Percentiles rank a stretch among this genome's conserved stretches.
Conservation (phyloP, 2,329 filamentous ascomycete species). For the Trichophyton mentagrophytes region DNA sequence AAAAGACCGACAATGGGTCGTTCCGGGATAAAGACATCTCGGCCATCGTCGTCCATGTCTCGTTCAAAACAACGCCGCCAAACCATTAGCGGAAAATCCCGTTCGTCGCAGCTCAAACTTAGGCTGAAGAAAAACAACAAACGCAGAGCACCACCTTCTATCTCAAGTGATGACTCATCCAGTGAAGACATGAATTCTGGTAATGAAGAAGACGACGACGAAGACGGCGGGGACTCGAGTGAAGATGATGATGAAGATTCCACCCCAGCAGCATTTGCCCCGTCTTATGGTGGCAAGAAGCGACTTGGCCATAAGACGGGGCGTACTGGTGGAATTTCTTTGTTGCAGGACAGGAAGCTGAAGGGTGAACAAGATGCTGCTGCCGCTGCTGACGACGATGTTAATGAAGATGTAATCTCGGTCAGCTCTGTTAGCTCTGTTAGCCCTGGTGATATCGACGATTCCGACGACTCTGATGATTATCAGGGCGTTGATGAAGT, state of each 20-base stretch:
- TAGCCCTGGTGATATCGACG: slow-evolving; percentile 6
- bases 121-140: slow-evolving; percentile 9
- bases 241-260: slow-evolving; percentile 33
- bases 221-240: slow-evolving; percentile 18
- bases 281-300: slow-evolving; percentile 30
- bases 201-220: slow-evolving; percentile 18
- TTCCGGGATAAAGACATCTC: background rate
- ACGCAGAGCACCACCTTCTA: slow-evolving; percentile 17
- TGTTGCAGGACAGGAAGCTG: slow-evolving; percentile 23
- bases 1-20: background rate
- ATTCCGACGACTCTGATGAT: slow-evolving; percentile 20
- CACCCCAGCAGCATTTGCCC: slow-evolving; percentile 28
- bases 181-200: slow-evolving; percentile 28
- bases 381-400: background rate
- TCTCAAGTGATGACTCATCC: slow-evolving; percentile 22
- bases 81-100: slow-evolving; percentile 9
- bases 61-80: slow-evolving; percentile 7
- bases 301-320: slow-evolving; percentile 30
- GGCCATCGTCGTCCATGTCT: background rate
- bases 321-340: slow-evolving; percentile 20
- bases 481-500: slow-evolving; percentile 70
- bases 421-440: slow-evolving; percentile 13
- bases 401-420: slow-evolving; percentile 2
- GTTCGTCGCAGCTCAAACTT: slow-evolving; percentile 2
- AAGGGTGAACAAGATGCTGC: slow-evolving; percentile 13